Percentiles rank a stretch among this genome's conserved stretches.
Conservation (phyloP, 805 yeast species). For the Candida tibetensis region DNA sequence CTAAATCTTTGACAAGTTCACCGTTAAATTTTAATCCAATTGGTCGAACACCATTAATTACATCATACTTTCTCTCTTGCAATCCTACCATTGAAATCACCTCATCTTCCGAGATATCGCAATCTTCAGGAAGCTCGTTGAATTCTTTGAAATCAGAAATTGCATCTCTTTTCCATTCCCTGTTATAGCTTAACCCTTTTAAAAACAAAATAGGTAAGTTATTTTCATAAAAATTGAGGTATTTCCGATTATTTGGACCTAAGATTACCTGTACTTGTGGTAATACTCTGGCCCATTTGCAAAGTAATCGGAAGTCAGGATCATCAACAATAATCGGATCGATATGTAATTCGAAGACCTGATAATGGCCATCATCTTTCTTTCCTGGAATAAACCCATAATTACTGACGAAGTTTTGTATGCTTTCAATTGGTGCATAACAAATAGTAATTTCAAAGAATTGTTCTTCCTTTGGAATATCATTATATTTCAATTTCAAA, state of each 20-base stretch:
- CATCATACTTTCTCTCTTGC: constrained; percentile 27
- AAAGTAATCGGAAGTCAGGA: constrained; percentile 7
- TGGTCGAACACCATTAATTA: constrained; percentile 23
- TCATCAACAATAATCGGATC: constrained; percentile 10
- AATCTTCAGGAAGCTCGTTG: constrained; percentile 19
- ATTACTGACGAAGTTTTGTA: constrained; percentile 23
- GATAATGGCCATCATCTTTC: constrained; percentile 6
- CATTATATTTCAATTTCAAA: constrained; percentile 18
- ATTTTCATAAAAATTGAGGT: constrained; percentile 17
- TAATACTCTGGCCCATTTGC: constrained; percentile 29
- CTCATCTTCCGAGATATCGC: constrained; percentile 25
- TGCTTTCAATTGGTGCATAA: constrained; percentile 22
- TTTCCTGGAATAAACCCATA: constrained; percentile 32
- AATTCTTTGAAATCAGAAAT: constrained; percentile 13
- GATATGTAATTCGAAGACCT: constrained; percentile 13
- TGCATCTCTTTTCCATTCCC: constrained; percentile 19
- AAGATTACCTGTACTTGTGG: constrained; percentile 25
- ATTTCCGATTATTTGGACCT: constrained; percentile 6
- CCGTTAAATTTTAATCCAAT: constrained; percentile 15
- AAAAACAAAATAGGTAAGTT: constrained; percentile 18
- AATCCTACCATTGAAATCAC: constrained; percentile 19
- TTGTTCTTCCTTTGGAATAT: neutral
- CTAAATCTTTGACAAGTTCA: constrained; percentile 1
- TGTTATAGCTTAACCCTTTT: constrained; percentile 8
- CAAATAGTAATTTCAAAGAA: constrained; percentile 23